Base-by-base conservation (phyloP, 1,284 basidiomycete species). In the Boletus albobrunnescens region DNA sequence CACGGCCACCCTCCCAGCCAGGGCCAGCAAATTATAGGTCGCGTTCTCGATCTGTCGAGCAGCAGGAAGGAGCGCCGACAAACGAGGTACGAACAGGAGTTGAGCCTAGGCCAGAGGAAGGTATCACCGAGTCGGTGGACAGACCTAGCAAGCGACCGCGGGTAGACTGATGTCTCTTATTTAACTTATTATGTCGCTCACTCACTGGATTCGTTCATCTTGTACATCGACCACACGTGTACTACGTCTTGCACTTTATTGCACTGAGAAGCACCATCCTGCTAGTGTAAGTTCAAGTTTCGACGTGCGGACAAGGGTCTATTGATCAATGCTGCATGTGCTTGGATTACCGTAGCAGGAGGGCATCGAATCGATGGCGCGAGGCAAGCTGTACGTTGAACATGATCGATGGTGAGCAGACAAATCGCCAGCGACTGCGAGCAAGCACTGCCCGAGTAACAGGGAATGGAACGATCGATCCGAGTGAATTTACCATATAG, bases 111-210 rank as follows among this genome's bases (percentile, higher is more conserved):
- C 19, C 50, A 36, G 58, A 60, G 17, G 63, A 49, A 3, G 42
- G 28, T 9, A 42, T 36, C 13, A 3, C 27, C 13, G 59, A 60
- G 19, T 10, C 42, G 14, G 33, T 22, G 1, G 66, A 65, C 14
- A 62, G 62, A 50, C 59, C 63, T 6, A 57, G 57, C n/a, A 64
- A 64, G 41, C 64, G 62, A 13, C 47, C 50, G 17, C 60, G 61
- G 13, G 50, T 53, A 13, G 61, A 66, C 20, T 63, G 50, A 65
- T 41, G 0, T 11, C 23, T 30, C 22, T 49, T 32, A 32, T 46
- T 31, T 58, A 56, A 60, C n/a, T 60, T 60, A 64, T 63, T 44
- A 40, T 16, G 37, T 36, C 22, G 31, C 28, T 39, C 36, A 31
- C 42, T 50, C 36, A 42, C 36, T 27, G 36, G 46, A 44, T 54